Conservation (phyloP, 768 basidiomycete genomes). For the Hydnomerulius pinastri region DNA sequence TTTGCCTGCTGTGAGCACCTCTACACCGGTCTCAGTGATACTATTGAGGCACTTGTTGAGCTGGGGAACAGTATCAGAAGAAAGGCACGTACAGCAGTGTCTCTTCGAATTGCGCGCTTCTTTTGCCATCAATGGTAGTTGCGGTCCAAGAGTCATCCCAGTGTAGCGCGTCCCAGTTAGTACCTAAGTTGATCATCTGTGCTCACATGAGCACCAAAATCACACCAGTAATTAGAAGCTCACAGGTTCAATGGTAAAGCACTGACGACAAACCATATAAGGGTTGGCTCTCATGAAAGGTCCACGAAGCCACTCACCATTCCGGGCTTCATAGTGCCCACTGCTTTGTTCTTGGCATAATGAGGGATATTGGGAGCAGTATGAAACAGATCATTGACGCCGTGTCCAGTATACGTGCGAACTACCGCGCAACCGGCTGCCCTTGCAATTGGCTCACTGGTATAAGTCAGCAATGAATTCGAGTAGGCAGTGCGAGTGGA, state of each 20-base stretch:
- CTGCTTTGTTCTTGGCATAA: constrained; percentile 91
- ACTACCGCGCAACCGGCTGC: constrained; percentile 88
- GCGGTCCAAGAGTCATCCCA: constrained; percentile 99
- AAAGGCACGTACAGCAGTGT: constrained; percentile 76
- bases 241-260: constrained; percentile 82
- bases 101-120: constrained; percentile 97
- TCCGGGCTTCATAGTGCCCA: constrained; percentile 91
- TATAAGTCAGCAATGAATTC: constrained; percentile 13
- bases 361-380: constrained; percentile 86
- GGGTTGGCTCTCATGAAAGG: neutral
- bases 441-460: constrained; percentile 82
- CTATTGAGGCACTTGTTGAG: constrained; percentile 42
- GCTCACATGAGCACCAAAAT: constrained; percentile 11
- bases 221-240: constrained; percentile 18
- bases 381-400: constrained; percentile 87
- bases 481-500: constrained; percentile 14
- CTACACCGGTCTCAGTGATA: constrained; percentile 88
- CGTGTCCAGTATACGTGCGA: constrained; percentile 89
- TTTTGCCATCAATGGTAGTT: constrained; percentile 86
- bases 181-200: constrained; percentile 92
- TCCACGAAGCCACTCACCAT: constrained; percentile 57
- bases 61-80: constrained; percentile 1
- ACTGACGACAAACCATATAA: constrained; percentile 32
- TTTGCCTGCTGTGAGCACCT: constrained; percentile 73
- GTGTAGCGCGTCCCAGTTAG: constrained; percentile 72